These are phyloP conservation scores for Boletus vinaceobasis DNA, from an alignment of 768 basidiomycete genomes.

Conservation along the genomic window DNA sequence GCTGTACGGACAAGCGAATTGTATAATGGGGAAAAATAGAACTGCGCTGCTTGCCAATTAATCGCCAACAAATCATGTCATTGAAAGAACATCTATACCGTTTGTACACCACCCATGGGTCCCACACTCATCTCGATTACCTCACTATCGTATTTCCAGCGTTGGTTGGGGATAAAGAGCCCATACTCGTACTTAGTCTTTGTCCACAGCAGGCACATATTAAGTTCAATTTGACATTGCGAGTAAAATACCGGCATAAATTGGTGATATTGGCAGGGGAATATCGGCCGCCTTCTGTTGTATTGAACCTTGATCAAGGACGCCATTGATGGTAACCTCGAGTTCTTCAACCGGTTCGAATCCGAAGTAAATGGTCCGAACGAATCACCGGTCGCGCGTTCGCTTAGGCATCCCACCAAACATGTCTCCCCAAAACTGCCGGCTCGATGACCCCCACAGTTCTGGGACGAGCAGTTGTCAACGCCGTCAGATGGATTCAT, in stretches of 20 bases:
- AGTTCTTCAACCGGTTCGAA: neutral
- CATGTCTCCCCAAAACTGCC: neutral
- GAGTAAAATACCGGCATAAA: neutral
- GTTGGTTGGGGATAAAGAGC: slow-evolving; percentile 14
- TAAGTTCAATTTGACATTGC: neutral
- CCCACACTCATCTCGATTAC: slow-evolving; percentile 36
- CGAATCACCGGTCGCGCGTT: neutral
- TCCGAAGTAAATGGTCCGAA: neutral
- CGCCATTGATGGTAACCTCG: slow-evolving; percentile 12
- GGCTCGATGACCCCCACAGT: neutral
- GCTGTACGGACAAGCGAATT: slow-evolving; percentile 4
- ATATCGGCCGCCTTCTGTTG: neutral
- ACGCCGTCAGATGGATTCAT: neutral
- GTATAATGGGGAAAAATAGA: slow-evolving; percentile 8
- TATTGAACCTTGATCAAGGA: slow-evolving; percentile 9
- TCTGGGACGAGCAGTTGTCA: neutral
- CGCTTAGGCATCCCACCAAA: neutral
- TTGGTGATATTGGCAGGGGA: slow-evolving; percentile 7
- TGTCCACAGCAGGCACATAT: slow-evolving; percentile 17
- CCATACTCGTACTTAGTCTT: neutral
- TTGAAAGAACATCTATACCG: neutral
- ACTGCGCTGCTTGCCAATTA: slow-evolving; percentile 1
- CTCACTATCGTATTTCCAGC: slow-evolving; percentile 47
- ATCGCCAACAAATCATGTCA: slow-evolving; percentile 10
- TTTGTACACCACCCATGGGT: slow-evolving; percentile 17